A percentile compares a stretch with the other conserved stretches of the same genome.
phyloP scores from a whole-genome alignment of 176 grass and related monocot species.

The Bromus sterilis region DNA sequence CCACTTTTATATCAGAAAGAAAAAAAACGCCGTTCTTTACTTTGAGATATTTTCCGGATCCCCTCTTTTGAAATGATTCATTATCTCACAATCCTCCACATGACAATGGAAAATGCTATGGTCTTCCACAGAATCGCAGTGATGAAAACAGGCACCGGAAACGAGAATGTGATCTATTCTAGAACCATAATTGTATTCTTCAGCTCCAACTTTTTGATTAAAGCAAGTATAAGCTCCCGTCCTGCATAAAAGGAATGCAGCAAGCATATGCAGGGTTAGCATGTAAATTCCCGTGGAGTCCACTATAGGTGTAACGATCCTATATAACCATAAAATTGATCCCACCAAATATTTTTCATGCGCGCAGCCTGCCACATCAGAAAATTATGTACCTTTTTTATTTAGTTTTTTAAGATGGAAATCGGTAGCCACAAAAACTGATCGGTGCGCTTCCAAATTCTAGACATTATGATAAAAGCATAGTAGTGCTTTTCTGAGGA shows the following conservation, averaged over 20 bases:
- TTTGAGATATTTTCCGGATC: slow-evolving; percentile 57
- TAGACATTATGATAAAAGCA: not conserved
- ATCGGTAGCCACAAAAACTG: not conserved
- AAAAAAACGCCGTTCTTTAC: slow-evolving; percentile 43
- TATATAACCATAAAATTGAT: not conserved
- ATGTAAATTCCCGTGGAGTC: not conserved
- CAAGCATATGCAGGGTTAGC: not conserved
- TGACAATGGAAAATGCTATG: slow-evolving; percentile 75
- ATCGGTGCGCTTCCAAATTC: not conserved
- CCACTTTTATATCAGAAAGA: not conserved
- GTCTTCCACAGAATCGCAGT: slow-evolving; percentile 33
- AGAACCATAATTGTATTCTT: slow-evolving; percentile 96
- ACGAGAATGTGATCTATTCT: slow-evolving; percentile 89
- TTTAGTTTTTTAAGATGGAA: not conserved
- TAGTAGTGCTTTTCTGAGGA: not conserved
- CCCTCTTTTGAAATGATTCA: slow-evolving; percentile 77
- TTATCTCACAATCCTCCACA: slow-evolving; percentile 88
- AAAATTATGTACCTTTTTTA: not conserved
- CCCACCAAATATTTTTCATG: not conserved
- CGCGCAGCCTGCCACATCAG: not conserved
- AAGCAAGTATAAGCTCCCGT: slow-evolving; percentile 83
- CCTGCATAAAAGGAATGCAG: slow-evolving; percentile 34
- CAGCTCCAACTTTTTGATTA: slow-evolving; percentile 73
- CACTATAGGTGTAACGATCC: not conserved
- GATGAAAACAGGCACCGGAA: slow-evolving; percentile 71